A percentile compares a stretch with the other conserved stretches of the same genome.
These are phyloP conservation scores for Vanrija pseudolonga DNA, from an alignment of 1,284 basidiomycete species.

Conservation along the genomic window DNA sequence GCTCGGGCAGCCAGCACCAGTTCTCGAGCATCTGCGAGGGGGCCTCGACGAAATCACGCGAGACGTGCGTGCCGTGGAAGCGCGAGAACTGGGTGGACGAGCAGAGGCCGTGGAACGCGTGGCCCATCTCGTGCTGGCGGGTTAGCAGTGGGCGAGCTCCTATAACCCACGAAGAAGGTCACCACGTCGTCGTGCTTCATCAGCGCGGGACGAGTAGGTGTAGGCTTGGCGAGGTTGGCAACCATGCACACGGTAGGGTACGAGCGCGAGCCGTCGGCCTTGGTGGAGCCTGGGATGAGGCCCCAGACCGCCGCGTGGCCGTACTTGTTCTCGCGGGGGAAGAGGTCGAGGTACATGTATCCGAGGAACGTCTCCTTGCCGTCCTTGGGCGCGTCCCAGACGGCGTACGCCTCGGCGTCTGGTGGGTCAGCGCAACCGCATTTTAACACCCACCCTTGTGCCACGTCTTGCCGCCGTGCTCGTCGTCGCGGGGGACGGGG, in stretches of 20 bases:
- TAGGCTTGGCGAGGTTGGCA: slow-evolving; percentile 56
- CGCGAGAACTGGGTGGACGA: slow-evolving; percentile 66
- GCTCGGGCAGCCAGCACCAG: slow-evolving; percentile 54
- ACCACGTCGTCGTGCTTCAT: slow-evolving; percentile 67
- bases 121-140: slow-evolving; percentile 62
- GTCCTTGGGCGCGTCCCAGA: slow-evolving; percentile 35
- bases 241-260: slow-evolving; percentile 50
- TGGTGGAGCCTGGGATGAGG: slow-evolving; percentile 44
- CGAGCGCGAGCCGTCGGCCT: slow-evolving; percentile 29
- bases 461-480: slow-evolving; percentile 15
- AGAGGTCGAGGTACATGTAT: slow-evolving; percentile 79
- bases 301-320: slow-evolving; percentile 85
- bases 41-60: slow-evolving; percentile 76
- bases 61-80: slow-evolving; percentile 66
- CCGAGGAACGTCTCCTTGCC: slow-evolving; percentile 59
- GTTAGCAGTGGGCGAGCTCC: slow-evolving; percentile 31
- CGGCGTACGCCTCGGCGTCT: slow-evolving; percentile 19
- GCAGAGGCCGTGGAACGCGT: slow-evolving; percentile 77
- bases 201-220: slow-evolving; percentile 67
- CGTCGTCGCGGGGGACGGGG: slow-evolving; percentile 8
- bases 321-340: slow-evolving; percentile 79
- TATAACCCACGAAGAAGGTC: slow-evolving; percentile 3
- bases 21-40: slow-evolving; percentile 88
- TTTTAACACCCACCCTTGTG: slow-evolving; percentile 4
- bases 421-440: background rate